Evolutionary conservation across 768 basidiomycete species (phyloP).

Genomic region (Pleurotus platypus): DNA sequence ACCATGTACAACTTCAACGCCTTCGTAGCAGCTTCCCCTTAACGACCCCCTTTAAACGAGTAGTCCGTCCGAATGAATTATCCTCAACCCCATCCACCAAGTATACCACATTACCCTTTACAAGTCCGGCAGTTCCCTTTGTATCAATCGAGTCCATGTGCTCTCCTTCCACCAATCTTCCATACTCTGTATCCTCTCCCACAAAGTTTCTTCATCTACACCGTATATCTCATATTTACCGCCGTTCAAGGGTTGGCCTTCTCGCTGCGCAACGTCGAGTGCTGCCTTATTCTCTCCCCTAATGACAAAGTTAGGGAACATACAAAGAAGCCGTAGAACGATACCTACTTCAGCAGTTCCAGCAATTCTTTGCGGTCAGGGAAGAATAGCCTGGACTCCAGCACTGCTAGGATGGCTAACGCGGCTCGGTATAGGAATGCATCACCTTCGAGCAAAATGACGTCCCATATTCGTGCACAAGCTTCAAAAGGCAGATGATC

Average conservation of each 20-base stretch:
- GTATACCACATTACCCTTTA: conserved; percentile 16
- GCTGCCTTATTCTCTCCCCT: conserved; percentile 85
- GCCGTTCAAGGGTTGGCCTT: conserved; percentile 56
- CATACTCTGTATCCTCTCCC: conserved; percentile 79
- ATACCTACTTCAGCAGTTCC: conserved; percentile 66
- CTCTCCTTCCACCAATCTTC: conserved; percentile 93
- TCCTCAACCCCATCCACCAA: background rate
- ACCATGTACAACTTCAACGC: conserved; percentile 69
- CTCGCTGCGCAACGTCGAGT: conserved; percentile 76
- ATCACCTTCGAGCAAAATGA: conserved; percentile 84
- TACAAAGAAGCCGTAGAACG: conserved; percentile 4
- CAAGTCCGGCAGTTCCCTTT: conserved; percentile 81
- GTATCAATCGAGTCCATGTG: conserved; percentile 81
- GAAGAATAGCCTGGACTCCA: conserved; percentile 86
- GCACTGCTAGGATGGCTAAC: conserved; percentile 76
- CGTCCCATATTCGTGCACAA: conserved; percentile 87
- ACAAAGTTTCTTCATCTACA: conserved; percentile 79
- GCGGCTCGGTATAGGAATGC: conserved; percentile 84
- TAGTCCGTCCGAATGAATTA: background rate
- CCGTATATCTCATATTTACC: conserved; percentile 87
- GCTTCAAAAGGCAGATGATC: conserved; percentile 90
- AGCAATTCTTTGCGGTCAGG: conserved; percentile 78
- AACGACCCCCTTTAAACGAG: background rate
- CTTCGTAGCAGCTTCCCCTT: conserved; percentile 41
- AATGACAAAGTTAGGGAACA: conserved; percentile 4